Evolutionary conservation across 805 yeast species (phyloP).

Genomic region (Metschnikowia continentalis): DNA sequence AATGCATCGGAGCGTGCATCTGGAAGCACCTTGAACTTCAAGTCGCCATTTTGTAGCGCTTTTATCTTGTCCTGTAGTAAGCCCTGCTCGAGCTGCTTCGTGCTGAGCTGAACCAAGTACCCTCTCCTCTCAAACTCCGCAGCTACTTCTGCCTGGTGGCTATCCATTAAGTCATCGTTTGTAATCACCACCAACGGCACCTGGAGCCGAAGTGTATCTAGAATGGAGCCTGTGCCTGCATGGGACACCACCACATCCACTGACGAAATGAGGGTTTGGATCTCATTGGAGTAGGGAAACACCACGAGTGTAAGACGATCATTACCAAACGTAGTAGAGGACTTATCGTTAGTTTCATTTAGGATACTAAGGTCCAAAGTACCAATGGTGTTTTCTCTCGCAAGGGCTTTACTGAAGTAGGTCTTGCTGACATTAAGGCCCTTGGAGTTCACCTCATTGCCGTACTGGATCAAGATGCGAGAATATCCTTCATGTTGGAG

Average conservation of each 20-base stretch:
- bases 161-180: conserved; percentile 57
- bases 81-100: conserved; percentile 8
- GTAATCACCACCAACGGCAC: conserved; percentile 66
- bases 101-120: conserved; percentile 7
- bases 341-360: conserved; percentile 17
- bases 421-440: conserved; percentile 22
- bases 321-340: conserved; percentile 9
- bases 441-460: conserved; percentile 25
- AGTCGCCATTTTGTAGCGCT: conserved; percentile 7
- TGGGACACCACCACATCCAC: conserved; percentile 75
- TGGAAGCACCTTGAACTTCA: conserved; percentile 8
- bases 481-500: conserved; percentile 37
- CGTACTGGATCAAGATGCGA: conserved; percentile 26
- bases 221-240: conserved; percentile 88
- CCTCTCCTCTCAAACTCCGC: conserved; percentile 11
- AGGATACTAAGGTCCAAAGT: conserved; percentile 10
- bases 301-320: conserved; percentile 16
- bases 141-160: conserved; percentile 18
- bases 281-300: conserved; percentile 28
- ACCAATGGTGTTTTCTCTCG: conserved; percentile 9
- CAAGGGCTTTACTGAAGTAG: conserved; percentile 19
- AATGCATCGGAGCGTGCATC: conserved; percentile 12
- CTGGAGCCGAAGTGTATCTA: conserved; percentile 61
- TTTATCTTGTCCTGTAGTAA: conserved; percentile 5
- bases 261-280: conserved; percentile 33